Percentiles rank a stretch among this genome's conserved stretches.
phyloP scores from a whole-genome alignment of 352 stramenopile genomes.

The Heterotrichella gracilis region DNA sequence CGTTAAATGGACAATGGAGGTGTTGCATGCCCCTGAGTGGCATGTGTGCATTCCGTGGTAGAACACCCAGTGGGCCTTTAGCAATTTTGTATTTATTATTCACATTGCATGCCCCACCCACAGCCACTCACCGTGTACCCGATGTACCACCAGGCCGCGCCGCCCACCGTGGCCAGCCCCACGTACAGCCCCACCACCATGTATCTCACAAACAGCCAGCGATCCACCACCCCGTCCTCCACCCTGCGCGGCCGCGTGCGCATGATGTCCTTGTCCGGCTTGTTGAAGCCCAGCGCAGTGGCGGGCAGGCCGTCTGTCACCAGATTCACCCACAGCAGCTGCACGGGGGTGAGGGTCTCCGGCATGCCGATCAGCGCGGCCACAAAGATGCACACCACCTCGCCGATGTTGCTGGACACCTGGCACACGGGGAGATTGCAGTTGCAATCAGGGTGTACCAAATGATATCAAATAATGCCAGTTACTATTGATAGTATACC shows the following conservation, averaged over 20 bases:
- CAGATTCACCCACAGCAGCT: slow-evolving; percentile 96
- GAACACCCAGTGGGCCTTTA: too few species aligned
- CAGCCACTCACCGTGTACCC: too few species aligned
- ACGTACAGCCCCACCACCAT: slow-evolving; percentile 63
- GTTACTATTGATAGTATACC: too few species aligned
- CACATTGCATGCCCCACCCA: too few species aligned
- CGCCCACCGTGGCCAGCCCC: slow-evolving; percentile 56
- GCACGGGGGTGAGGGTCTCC: slow-evolving; percentile 79
- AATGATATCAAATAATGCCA: too few species aligned
- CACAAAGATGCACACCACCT: slow-evolving; percentile 91
- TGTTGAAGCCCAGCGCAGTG: slow-evolving; percentile 90
- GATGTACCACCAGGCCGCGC: slow-evolving; percentile 25
- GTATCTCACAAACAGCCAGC: slow-evolving; percentile 84
- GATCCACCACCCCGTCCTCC: slow-evolving; percentile 80
- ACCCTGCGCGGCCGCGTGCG: slow-evolving; percentile 55
- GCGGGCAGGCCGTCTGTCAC: slow-evolving; percentile 88
- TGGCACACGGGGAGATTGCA: too few species aligned
- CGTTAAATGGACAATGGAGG: too few species aligned
- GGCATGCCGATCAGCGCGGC: slow-evolving; percentile 67
- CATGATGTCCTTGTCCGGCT: slow-evolving; percentile 84
- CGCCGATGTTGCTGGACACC: slow-evolving; percentile 53
- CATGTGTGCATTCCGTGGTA: too few species aligned
- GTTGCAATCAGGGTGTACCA: too few species aligned
- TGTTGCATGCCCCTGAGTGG: too few species aligned
- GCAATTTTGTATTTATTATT: too few species aligned